phyloP scores from a whole-genome alignment of 139 green algal genomes.

The Tetradesmus obliquus region DNA sequence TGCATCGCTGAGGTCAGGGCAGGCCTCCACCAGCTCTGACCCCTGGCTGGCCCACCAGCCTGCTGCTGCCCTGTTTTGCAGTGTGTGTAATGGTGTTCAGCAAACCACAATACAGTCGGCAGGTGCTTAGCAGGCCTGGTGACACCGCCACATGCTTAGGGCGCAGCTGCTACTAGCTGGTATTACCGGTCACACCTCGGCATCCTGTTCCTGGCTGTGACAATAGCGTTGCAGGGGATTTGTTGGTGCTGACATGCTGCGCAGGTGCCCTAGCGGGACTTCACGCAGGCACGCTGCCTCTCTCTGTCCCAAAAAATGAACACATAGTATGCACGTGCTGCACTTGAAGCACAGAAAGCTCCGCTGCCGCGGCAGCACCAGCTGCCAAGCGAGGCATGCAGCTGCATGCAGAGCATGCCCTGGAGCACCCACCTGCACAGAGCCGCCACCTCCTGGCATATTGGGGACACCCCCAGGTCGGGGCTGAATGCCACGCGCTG shows the following conservation, averaged over 20 bases:
- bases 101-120: background rate
- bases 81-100: background rate
- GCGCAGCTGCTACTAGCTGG: no score
- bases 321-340: no score
- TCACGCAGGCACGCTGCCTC: no score
- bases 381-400: background rate
- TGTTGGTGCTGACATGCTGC: no score
- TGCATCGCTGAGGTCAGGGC: slow-evolving; percentile 2
- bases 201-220: no score
- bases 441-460: background rate
- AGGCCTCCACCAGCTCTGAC: background rate
- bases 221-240: no score
- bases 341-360: no score
- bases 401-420: background rate
- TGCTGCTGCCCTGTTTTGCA: background rate
- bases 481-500: background rate
- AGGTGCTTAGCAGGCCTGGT: background rate
- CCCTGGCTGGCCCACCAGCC: slow-evolving; percentile 31
- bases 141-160: no score
- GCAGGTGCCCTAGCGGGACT: no score
- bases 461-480: slow-evolving; percentile 4
- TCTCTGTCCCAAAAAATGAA: no score
- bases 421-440: background rate
- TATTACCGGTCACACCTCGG: no score
- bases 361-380: no score